These are phyloP conservation scores for Penicillium sp. DNA, from an alignment of 2,329 filamentous ascomycete species.

Conservation along the genomic window DNA sequence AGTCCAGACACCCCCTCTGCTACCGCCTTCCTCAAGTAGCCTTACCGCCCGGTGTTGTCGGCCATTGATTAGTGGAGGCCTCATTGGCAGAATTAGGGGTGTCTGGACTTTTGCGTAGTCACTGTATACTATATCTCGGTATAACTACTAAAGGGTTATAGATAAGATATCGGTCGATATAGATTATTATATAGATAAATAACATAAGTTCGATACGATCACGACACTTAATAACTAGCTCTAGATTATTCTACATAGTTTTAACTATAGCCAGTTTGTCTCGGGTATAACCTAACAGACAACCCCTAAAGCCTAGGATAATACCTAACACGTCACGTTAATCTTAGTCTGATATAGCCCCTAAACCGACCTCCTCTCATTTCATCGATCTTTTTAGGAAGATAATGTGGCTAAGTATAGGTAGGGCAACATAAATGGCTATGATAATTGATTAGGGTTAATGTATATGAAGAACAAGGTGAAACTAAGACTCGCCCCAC, in stretches of 20 bases:
- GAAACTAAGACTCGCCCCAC: background rate
- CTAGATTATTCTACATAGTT: background rate
- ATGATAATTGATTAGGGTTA: background rate
- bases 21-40: no score
- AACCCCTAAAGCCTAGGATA: background rate
- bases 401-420: background rate
- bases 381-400: background rate
- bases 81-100: no score
- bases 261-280: background rate
- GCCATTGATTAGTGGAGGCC: no score
- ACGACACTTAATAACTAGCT: background rate
- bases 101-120: no score
- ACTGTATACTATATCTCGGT: background rate
- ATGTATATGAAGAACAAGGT: background rate
- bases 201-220: background rate
- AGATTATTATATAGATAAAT: background rate
- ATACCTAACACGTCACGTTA: constrained; percentile 5
- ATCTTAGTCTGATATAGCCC: background rate
- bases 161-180: background rate
- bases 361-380: background rate
- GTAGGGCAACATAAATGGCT: background rate
- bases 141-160: background rate
- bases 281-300: background rate
- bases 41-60: no score
- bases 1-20: no score